A percentile compares a stretch with the other conserved stretches of the same genome.
Conservation (phyloP, 495 filamentous ascomycete species). For the Neurospora sp. region DNA sequence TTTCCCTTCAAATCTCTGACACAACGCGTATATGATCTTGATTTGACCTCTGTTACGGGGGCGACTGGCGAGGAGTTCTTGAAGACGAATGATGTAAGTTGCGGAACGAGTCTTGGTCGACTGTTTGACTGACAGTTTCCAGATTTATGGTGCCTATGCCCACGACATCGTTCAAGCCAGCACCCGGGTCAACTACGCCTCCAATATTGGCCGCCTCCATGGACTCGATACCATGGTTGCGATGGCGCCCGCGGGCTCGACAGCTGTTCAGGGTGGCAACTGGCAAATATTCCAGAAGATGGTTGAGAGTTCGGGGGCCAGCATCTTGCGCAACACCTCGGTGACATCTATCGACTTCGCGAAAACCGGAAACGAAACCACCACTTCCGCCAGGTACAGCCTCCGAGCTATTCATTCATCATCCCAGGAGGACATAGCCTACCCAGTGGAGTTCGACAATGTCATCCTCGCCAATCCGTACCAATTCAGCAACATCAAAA, state of each 20-base stretch:
- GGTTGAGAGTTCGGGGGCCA: slow-evolving; percentile 52
- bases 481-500: slow-evolving; percentile 55
- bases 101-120: neutral
- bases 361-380: slow-evolving; percentile 7
- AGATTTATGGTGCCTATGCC: slow-evolving; percentile 57
- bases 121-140: neutral
- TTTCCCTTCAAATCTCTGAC: slow-evolving; percentile 80
- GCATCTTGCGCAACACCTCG: slow-evolving; percentile 56
- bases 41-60: slow-evolving; percentile 52
- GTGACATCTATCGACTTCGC: slow-evolving; percentile 51
- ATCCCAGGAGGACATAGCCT: slow-evolving; percentile 6
- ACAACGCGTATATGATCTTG: slow-evolving; percentile 52
- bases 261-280: slow-evolving; percentile 75
- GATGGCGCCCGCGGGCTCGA: slow-evolving; percentile 80
- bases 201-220: slow-evolving; percentile 77
- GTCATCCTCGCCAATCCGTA: slow-evolving; percentile 73
- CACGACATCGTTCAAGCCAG: slow-evolving; percentile 85
- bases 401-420: slow-evolving; percentile 34
- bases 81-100: slow-evolving; percentile 45
- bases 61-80: slow-evolving; percentile 65
- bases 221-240: slow-evolving; percentile 78
- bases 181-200: slow-evolving; percentile 91
- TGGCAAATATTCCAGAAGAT: slow-evolving; percentile 90
- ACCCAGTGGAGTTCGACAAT: slow-evolving; percentile 54
- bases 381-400: slow-evolving; percentile 35